phyloP scores from a whole-genome alignment of 176 grass and related monocot species.

The Musa troglodytarum region DNA sequence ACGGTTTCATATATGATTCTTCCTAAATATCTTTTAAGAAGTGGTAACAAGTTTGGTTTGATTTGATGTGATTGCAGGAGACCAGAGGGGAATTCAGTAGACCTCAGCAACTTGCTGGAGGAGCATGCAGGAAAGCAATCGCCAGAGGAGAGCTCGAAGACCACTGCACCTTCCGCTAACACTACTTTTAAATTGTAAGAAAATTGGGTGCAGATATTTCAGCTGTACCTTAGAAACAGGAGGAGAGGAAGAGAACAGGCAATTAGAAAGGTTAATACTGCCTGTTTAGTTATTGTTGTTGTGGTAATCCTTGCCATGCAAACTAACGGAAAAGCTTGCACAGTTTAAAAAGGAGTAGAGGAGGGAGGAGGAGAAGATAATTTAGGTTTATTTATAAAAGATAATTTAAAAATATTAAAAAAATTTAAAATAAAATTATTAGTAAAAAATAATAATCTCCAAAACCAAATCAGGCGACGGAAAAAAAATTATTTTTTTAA shows the following conservation, averaged over 20 bases:
- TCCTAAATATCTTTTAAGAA: background rate
- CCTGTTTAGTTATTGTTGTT: background rate
- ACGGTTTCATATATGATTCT: background rate
- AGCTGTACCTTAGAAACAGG: background rate
- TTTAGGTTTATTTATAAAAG: too few species aligned
- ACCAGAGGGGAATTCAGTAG: slow-evolving; percentile 65
- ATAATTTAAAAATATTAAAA: too few species aligned
- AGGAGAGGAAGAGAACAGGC: too few species aligned
- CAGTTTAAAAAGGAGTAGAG: slow-evolving; percentile 63
- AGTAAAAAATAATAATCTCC: too few species aligned
- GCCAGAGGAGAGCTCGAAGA: slow-evolving; percentile 72
- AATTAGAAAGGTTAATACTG: background rate
- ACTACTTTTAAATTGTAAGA: slow-evolving; percentile 18
- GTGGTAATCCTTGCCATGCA: background rate
- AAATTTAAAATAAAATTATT: too few species aligned
- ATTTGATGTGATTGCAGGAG: slow-evolving; percentile 42
- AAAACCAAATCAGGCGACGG: too few species aligned
- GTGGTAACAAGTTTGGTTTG: background rate
- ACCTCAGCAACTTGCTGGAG: slow-evolving; percentile 91
- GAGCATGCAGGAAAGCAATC: slow-evolving; percentile 65
- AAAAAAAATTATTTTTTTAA: too few species aligned
- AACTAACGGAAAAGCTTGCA: slow-evolving; percentile 17
- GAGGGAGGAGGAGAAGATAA: background rate
- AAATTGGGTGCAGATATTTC: background rate
- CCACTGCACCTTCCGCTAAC: slow-evolving; percentile 57